Base-by-base conservation (phyloP, 140 eudicot species). In the Ambrosia hybrid region DNA sequence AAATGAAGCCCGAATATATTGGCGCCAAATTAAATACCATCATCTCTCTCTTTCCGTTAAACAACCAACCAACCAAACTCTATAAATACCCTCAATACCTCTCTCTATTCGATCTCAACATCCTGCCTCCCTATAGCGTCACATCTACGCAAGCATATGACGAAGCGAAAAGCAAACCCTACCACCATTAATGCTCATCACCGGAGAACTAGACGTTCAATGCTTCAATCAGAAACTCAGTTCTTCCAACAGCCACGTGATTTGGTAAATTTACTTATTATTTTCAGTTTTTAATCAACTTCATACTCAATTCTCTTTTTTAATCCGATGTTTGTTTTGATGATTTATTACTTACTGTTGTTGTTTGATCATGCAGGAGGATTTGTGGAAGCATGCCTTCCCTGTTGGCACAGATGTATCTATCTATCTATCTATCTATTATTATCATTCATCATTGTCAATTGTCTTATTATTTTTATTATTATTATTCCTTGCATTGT, bases 331-430 rank as follows among this genome's bases (percentile, higher is more conserved):
- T 60, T 60, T 34, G 15, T 34, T 9, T 60, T 10, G 15, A 5
- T 41, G 46, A 8, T 41, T 41, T 41, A 21, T 59, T 26, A 16
- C 57, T 69, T 45, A 4, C 21, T 82, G 57, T 79, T 82, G 17
- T 78, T 73, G 34, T 30, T 21, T 21, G 26, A 21, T 21, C 26
- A 21, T 30, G 64, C 84, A 91, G 97, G 96, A 88, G 80, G 97
- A 91, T 41, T 73, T 91, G 39, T 91, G 96, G 96, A 80, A 82
- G 75, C 85, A 91, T 74, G 86, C 72, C 37, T 88, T 91, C 51
- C 96, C 88, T 9, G 94, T 91, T 69, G 97, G 96, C 12, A 91
- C 97, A 13, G 97, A 91, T 91, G 96, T 81, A 6, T 33, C 77
- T 5, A 16, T 12, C 9, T 81, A 6, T 33, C 77, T 5, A 16